Evolutionary conservation across 2,329 filamentous ascomycete genomes (phyloP), one percentile per base, ranked within the genome.

Genomic region (Claviceps purpurea): DNA sequence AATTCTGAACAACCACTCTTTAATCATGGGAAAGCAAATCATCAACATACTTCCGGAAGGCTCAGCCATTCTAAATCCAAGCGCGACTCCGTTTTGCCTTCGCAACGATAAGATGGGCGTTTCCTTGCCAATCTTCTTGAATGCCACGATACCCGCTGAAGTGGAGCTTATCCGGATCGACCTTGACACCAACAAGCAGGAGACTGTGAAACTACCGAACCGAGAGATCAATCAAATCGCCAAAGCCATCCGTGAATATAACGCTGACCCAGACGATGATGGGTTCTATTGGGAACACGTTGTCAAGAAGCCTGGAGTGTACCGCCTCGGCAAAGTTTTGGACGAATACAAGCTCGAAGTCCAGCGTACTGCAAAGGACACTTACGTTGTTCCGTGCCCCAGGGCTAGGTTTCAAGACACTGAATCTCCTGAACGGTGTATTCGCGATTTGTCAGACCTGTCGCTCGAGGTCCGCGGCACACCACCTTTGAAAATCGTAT

Each of bases 31-130:
- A 63, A 93, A 89, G 66, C 90, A 97, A 70, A 95, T 96, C 60
- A 91, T 98, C 68, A 93, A 98, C 65, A 95, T 98, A 62, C 74
- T 98, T 52, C 93, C 93, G 2, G 93, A 98, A 73, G 94, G 94
- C 73, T 93, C 90, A 48, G 93, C 90, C 14, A 76, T 89, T 48
- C 74, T 98, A 56, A 98, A 98, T 62, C 89, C 89, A 0, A 79
- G 89, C 47, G 77, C 80, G 53, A 71, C 76, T n/a, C 78, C 89
- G 0, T 93, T 93, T 67, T 98, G 93, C 67, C 70, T 98, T 47
- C 84, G 84, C 56, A 75, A 76, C 44, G 72, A 78, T 22, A 80
- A 76, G 54, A 74, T 76, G 34, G 72, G 77, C 8, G 78, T 83
- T 41, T 74, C 78, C 50, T 72, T 98, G 34, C 93, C 91, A 1